These are phyloP conservation scores for Diaporthe sp. DNA, from an alignment of 2,329 filamentous ascomycete genomes.

Conservation along the genomic window DNA sequence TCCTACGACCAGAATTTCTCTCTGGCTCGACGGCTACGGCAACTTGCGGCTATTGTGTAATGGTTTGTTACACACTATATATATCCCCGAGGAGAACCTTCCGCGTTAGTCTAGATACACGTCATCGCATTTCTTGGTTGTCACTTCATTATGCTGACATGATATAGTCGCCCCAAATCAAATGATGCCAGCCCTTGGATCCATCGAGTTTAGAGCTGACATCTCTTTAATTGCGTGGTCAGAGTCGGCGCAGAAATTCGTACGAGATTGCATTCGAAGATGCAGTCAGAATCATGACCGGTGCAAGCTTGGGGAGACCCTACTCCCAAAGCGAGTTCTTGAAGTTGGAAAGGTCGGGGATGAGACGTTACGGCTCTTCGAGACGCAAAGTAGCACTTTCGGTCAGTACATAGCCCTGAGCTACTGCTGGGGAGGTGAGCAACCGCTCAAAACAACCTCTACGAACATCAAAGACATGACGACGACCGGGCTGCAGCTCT, in stretches of 20 bases:
- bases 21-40: neutral
- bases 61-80: neutral
- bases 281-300: neutral
- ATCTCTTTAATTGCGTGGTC: neutral
- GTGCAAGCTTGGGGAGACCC: neutral
- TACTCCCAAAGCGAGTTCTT: neutral
- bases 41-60: neutral
- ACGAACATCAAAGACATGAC: neutral
- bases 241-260: neutral
- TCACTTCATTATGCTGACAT: neutral
- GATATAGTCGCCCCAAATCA: neutral
- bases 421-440: constrained; percentile 9
- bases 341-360: neutral
- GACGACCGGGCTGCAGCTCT: neutral
- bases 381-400: neutral
- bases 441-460: neutral
- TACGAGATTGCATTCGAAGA: neutral
- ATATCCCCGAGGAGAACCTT: neutral
- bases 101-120: neutral
- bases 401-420: constrained; percentile 17
- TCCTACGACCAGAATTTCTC: no score
- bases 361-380: neutral
- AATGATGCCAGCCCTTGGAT: neutral
- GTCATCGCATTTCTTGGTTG: no score
- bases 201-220: neutral